These are phyloP conservation scores for Alternaria metachromatica DNA, from an alignment of 2,329 filamentous ascomycete genomes.

Conservation along the genomic window DNA sequence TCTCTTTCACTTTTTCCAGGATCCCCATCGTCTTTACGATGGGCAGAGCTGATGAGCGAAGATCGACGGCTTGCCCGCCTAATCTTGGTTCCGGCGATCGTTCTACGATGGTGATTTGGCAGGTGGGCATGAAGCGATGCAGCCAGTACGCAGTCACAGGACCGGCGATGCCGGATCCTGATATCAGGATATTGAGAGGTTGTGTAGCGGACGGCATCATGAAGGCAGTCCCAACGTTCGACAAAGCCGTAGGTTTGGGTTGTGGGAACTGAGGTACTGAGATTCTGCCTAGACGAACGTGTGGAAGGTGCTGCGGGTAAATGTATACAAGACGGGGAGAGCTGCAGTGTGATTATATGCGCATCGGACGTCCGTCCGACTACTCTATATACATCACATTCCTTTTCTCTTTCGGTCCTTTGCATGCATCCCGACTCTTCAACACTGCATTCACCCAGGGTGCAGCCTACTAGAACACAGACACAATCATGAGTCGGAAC, in stretches of 20 bases:
- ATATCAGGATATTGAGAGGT: constrained; percentile 34
- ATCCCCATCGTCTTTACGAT: constrained; percentile 58
- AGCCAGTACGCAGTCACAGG: constrained; percentile 61
- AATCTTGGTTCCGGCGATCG: constrained; percentile 52
- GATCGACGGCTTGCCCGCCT: constrained; percentile 62
- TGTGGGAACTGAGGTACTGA: neutral
- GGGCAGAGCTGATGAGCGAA: constrained; percentile 58
- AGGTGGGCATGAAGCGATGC: constrained; percentile 20
- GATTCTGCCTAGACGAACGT: neutral
- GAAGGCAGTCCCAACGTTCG: neutral
- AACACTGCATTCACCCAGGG: neutral
- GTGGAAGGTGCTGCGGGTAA: neutral
- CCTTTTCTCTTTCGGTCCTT: neutral
- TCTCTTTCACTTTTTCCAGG: constrained; percentile 49
- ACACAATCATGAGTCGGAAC: neutral
- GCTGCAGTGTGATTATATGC: neutral
- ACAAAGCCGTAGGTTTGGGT: neutral
- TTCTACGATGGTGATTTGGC: constrained; percentile 52
- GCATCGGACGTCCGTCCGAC: neutral
- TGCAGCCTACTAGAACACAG: neutral
- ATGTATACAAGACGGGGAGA: neutral
- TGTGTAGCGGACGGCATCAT: neutral
- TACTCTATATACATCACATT: neutral
- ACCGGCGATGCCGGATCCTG: constrained; percentile 41
- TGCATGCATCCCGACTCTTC: neutral